Conservation (phyloP, 805 yeast species). For the Starmerella asiatica region DNA sequence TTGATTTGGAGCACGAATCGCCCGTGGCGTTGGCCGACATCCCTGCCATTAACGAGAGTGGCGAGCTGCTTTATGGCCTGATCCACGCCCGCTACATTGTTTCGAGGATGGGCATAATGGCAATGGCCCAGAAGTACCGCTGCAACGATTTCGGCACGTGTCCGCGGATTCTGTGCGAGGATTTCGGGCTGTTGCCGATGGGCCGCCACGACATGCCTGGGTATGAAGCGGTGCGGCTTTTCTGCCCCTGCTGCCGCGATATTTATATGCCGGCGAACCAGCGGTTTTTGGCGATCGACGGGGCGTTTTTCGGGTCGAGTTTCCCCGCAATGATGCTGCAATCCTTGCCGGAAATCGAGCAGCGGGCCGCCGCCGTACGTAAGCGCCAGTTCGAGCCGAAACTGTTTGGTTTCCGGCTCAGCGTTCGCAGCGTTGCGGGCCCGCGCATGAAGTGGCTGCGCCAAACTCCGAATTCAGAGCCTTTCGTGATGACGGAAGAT, state of each 20-base stretch:
- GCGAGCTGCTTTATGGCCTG: conserved; percentile 82
- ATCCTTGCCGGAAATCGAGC: conserved; percentile 81
- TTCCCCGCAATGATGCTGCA: conserved; percentile 87
- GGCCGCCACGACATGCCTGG: conserved; percentile 89
- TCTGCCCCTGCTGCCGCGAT: conserved; percentile 91
- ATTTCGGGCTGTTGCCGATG: conserved; percentile 79
- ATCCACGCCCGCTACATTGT: conserved; percentile 86
- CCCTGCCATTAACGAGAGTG: conserved; percentile 73
- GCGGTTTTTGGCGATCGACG: conserved; percentile 81
- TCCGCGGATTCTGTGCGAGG: conserved; percentile 79
- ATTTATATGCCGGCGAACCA: conserved; percentile 76
- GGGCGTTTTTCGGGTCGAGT: conserved; percentile 93
- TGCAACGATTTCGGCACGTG: conserved; percentile 81
- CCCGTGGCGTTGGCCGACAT: conserved; percentile 51
- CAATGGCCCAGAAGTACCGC: conserved; percentile 82
- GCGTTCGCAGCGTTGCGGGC: conserved; percentile 63
- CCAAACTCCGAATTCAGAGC: conserved; percentile 47
- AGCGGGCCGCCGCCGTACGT: conserved; percentile 50
- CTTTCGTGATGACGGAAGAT: conserved; percentile 35
- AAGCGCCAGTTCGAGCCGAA: conserved; percentile 45
- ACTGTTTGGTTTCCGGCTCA: conserved; percentile 75
- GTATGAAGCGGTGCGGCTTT: conserved; percentile 77
- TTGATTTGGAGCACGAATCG: conserved; percentile 58
- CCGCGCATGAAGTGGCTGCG: conserved; percentile 96
- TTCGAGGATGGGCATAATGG: conserved; percentile 76